A percentile compares a stretch with the other conserved stretches of the same genome.
Conservation (phyloP, 1,284 basidiomycete species). For the Moesziomyces sp. region DNA sequence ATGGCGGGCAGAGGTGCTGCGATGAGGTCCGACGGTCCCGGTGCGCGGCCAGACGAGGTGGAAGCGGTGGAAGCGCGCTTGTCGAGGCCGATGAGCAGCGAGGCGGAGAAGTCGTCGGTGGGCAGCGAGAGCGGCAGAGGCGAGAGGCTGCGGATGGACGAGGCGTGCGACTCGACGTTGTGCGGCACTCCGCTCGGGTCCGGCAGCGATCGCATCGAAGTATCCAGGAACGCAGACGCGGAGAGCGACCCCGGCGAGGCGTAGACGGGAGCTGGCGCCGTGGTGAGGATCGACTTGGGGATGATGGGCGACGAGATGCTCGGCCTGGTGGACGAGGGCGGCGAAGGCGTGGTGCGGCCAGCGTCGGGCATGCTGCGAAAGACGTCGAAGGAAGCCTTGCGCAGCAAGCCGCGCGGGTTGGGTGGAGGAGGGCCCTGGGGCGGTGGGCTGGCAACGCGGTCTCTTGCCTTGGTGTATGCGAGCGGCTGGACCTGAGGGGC, state of each 20-base stretch:
- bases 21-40: constrained; percentile 36
- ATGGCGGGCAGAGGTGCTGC: constrained; percentile 12
- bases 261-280: constrained; percentile 6
- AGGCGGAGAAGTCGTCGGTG: constrained; percentile 21
- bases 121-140: constrained; percentile 22
- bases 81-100: constrained; percentile 27
- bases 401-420: constrained; percentile 13
- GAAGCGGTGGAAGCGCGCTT: constrained; percentile 29
- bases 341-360: constrained; percentile 3
- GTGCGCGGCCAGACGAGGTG: constrained; percentile 32
- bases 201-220: constrained; percentile 12
- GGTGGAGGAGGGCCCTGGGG: constrained; percentile 21
- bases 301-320: constrained; percentile 34
- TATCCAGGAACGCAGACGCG: neutral
- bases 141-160: constrained; percentile 25
- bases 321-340: constrained; percentile 6
- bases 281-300: constrained; percentile 18
- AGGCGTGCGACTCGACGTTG: constrained; percentile 14
- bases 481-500: constrained; percentile 24
- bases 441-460: constrained; percentile 25
- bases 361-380: constrained; percentile 12
- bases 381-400: constrained; percentile 28
- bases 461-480: constrained; percentile 33
- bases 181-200: constrained; percentile 18
- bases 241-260: neutral